A percentile compares a stretch with the other conserved stretches of the same genome.
Conservation (phyloP, 2,329 filamentous ascomycete genomes). For the Chaetomiaceae sp. region DNA sequence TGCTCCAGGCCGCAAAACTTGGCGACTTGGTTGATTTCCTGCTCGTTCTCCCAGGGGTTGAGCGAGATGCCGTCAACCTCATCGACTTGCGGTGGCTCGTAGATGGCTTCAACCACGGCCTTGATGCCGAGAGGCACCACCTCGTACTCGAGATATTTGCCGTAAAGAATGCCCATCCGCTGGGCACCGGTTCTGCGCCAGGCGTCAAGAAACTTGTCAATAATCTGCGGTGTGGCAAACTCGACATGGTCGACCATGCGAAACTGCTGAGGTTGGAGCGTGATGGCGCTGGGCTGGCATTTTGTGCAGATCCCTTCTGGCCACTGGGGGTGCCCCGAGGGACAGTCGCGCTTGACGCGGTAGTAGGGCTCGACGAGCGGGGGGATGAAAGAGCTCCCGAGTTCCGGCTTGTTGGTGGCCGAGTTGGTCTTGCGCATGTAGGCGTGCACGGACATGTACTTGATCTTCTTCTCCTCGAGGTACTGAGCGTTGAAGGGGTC, state of each 20-base stretch:
- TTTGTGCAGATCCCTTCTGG: constrained; percentile 97
- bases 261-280: constrained; percentile 84
- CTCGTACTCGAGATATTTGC: constrained; percentile 81
- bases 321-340: constrained; percentile 87
- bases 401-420: constrained; percentile 91
- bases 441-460: constrained; percentile 93
- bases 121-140: constrained; percentile 93
- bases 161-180: constrained; percentile 84
- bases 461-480: constrained; percentile 93
- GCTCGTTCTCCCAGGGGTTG: constrained; percentile 77
- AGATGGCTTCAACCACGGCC: constrained; percentile 93
- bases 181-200: constrained; percentile 85
- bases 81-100: constrained; percentile 86
- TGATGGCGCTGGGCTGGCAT: constrained; percentile 95
- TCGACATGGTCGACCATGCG: constrained; percentile 99
- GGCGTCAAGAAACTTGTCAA: constrained; percentile 84
- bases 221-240: constrained; percentile 76
- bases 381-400: constrained; percentile 91
- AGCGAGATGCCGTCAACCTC: constrained; percentile 85
- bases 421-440: constrained; percentile 93
- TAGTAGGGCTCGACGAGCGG: constrained; percentile 90
- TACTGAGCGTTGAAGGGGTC: constrained; percentile 91
- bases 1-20: constrained; percentile 77
- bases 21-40: constrained; percentile 74
- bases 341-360: constrained; percentile 80